Evolutionary conservation across 257 asterid genomes (phyloP), one percentile per base, ranked within the genome.

Genomic region (Salvia rosmarinus): DNA sequence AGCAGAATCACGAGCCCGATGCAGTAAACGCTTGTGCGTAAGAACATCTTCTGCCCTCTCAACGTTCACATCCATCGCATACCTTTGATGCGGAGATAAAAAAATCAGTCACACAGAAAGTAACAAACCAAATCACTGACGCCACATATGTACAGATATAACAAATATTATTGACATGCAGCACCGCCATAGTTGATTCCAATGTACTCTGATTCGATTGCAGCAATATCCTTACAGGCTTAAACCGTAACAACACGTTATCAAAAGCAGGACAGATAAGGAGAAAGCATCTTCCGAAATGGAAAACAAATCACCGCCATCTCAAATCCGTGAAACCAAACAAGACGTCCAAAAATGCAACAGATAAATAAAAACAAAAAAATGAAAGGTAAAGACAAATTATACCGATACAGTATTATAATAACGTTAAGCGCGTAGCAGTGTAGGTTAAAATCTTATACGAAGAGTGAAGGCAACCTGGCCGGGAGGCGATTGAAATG

Each of bases 1-100:
- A 56, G 87, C 89, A 25, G 98, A 95, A 89, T 91, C 96, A 43
- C 76, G 81, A 2, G 99, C 99, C 67, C 91, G 90, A 34, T 86
- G 86, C 86, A 94, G 82, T 80, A 94, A 80, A 17, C 90, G 75
- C 83, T 81, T 91, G 88, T 94, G 99, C 6, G 86, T 87, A 43
- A 95, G 90, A 80, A 95, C 99, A 82, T 95, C 99, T 77, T 89
- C 97, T 19, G 96, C 96, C 71, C 96, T 91, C 77, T 94, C 97
- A 47, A 89, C 91, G 73, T 94, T 94, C 81, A 95, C 98, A 85
- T 94, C 99, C 84, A 86, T 75, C 13, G 98, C 99, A 77, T 94
- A 94, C 87, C 99, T 93, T 83, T 78, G 80, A 63, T 49, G 58
- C 66, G 75, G 66, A 54, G 80, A 56, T 57, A 79, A 6, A 17